A percentile compares a stretch with the other conserved stretches of the same genome.
These are phyloP conservation scores for Starmera quercuum DNA, from an alignment of 805 yeast genomes.

Conservation along the genomic window DNA sequence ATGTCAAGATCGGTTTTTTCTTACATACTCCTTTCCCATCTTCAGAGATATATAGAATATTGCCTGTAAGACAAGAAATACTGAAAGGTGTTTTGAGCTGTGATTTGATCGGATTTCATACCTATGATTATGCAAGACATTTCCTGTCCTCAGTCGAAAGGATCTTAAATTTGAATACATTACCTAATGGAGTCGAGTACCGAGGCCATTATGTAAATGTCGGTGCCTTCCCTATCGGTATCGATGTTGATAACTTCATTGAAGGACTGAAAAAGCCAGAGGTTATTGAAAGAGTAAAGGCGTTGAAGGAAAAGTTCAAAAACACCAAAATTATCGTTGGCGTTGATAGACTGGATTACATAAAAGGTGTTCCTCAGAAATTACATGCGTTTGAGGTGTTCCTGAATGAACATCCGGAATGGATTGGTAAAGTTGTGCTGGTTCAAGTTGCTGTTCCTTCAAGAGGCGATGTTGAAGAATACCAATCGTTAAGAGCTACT, in stretches of 20 bases:
- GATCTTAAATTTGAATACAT: conserved; percentile 71
- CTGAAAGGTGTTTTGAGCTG: conserved; percentile 88
- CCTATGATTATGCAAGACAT: conserved; percentile 98
- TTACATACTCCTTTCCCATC: conserved; percentile 98
- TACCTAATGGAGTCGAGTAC: conserved; percentile 86
- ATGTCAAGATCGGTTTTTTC: conserved; percentile 84
- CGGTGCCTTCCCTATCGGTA: conserved; percentile 99
- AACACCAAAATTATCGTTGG: conserved; percentile 89
- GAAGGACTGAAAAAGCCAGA: conserved; percentile 60
- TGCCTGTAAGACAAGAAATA: conserved; percentile 93
- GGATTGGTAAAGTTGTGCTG: conserved; percentile 94
- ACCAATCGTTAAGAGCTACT: conserved; percentile 85
- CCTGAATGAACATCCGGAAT: conserved; percentile 87
- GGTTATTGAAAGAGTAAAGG: conserved; percentile 60
- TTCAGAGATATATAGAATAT: conserved; percentile 88
- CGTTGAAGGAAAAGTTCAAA: conserved; percentile 57
- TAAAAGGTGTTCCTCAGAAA: conserved; percentile 97
- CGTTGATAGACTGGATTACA: conserved; percentile 92
- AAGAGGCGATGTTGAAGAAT: conserved; percentile 96
- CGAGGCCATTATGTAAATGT: conserved; percentile 71
- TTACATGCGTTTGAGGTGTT: conserved; percentile 94
- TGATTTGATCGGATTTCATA: conserved; percentile 94
- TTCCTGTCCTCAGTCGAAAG: conserved; percentile 85
- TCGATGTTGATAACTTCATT: conserved; percentile 86
- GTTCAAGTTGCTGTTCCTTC: conserved; percentile 98